Percentiles rank a stretch among this genome's conserved stretches.
phyloP scores from a whole-genome alignment of 1,139 yeast species.

The Kodamaea alishanica region DNA sequence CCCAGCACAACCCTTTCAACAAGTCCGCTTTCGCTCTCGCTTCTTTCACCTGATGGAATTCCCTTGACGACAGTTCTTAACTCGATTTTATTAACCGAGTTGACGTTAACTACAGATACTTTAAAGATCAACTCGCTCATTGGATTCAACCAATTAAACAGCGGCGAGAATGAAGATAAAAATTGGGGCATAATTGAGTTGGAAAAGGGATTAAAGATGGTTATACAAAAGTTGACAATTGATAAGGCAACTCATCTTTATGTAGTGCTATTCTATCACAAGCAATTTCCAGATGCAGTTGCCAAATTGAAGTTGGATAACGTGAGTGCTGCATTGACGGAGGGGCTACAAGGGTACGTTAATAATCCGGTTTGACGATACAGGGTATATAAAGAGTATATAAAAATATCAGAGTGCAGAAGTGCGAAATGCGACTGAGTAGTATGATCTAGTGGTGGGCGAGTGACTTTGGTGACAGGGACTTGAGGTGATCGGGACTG shows the following conservation, averaged over 20 bases:
- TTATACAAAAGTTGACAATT: slow-evolving; percentile 24
- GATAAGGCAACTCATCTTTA: slow-evolving; percentile 15
- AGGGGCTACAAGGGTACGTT: slow-evolving; percentile 35
- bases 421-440: no score
- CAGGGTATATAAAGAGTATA: slow-evolving; percentile 4
- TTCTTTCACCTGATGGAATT: slow-evolving; percentile 41
- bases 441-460: no score
- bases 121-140: slow-evolving; percentile 45
- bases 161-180: slow-evolving; percentile 14
- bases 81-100: slow-evolving; percentile 12
- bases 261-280: slow-evolving; percentile 32
- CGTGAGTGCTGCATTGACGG: slow-evolving; percentile 26
- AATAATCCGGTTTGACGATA: no score
- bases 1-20: slow-evolving; percentile 13
- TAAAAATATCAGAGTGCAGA: neutral
- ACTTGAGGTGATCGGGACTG: no score
- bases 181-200: slow-evolving; percentile 35
- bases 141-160: slow-evolving; percentile 36
- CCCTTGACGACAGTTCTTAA: slow-evolving; percentile 38
- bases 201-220: slow-evolving; percentile 28
- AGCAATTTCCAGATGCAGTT: slow-evolving; percentile 34
- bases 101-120: slow-evolving; percentile 32
- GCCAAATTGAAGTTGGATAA: slow-evolving; percentile 45
- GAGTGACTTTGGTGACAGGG: no score
- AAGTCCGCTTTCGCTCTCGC: slow-evolving; percentile 39